phyloP scores from a whole-genome alignment of 805 yeast genomes.

The Diddensiella transvaalensis region DNA sequence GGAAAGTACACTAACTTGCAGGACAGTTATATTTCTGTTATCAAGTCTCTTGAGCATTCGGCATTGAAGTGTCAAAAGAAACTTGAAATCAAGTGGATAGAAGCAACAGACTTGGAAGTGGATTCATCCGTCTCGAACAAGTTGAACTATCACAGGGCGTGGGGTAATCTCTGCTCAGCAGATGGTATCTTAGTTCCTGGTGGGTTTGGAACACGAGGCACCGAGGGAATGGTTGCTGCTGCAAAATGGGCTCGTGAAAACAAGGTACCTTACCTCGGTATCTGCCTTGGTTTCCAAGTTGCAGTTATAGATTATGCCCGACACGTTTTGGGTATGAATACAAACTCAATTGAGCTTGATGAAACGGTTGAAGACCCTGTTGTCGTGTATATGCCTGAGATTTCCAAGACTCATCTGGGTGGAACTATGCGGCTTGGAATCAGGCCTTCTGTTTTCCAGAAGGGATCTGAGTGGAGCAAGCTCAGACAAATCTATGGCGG shows the following conservation, averaged over 20 bases:
- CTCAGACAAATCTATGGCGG: conserved; percentile 79
- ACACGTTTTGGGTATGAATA: conserved; percentile 60
- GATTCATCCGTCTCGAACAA: conserved; percentile 60
- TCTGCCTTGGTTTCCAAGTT: conserved; percentile 94
- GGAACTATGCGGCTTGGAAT: conserved; percentile 99
- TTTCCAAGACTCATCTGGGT: conserved; percentile 91
- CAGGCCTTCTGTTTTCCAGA: conserved; percentile 80
- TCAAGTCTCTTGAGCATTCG: conserved; percentile 91
- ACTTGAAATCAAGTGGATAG: conserved; percentile 93
- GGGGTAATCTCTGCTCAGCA: conserved; percentile 90
- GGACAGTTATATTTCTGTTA: conserved; percentile 91
- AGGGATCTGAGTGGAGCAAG: conserved; percentile 59
- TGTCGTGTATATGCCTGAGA: conserved; percentile 98
- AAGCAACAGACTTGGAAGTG: conserved; percentile 83
- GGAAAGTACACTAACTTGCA: conserved; percentile 96
- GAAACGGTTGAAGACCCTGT: conserved; percentile 62
- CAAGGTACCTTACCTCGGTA: conserved; percentile 90
- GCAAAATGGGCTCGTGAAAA: conserved; percentile 98
- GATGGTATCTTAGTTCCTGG: conserved; percentile 98
- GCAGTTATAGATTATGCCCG: conserved; percentile 94
- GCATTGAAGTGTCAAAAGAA: conserved; percentile 84
- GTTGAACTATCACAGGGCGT: conserved; percentile 85
- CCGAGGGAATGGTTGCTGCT: conserved; percentile 96
- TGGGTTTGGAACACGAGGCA: conserved; percentile 96
- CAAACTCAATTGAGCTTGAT: conserved; percentile 74